Percentiles rank a stretch among this genome's conserved stretches.
phyloP scores from a whole-genome alignment of 2,329 filamentous ascomycete species.

The Colletotrichum sp. region DNA sequence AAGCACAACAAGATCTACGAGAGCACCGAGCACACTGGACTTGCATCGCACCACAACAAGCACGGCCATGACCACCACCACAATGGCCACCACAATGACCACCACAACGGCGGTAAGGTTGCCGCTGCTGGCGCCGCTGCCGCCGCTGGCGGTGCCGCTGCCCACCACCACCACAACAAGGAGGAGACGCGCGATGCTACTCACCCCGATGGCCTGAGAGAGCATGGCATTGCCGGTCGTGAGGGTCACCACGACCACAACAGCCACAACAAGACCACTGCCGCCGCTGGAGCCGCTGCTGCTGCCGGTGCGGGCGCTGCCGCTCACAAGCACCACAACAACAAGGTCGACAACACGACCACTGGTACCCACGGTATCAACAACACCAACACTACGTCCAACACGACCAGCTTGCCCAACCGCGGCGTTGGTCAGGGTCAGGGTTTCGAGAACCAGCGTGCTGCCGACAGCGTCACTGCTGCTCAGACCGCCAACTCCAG shows the following conservation, averaged over 20 bases:
- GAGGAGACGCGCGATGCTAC: not conserved
- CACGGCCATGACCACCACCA: not conserved
- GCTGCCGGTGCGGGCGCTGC: not conserved
- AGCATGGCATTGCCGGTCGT: not conserved
- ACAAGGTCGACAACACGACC: not conserved
- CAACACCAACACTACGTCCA: not conserved
- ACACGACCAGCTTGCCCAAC: not conserved
- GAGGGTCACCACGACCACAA: not conserved
- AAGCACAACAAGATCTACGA: constrained; percentile 35
- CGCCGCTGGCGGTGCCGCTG: not conserved
- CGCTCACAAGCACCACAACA: not conserved
- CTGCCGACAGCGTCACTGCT: not conserved
- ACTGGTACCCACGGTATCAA: not conserved
- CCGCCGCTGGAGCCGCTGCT: not conserved
- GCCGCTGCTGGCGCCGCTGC: not conserved
- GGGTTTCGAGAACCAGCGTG: not conserved
- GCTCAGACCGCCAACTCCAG: not conserved
- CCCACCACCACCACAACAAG: not conserved
- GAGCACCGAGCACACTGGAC: not conserved
- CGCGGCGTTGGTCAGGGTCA: not conserved
- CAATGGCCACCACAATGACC: not conserved
- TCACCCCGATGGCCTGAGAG: not conserved
- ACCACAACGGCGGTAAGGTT: not conserved
- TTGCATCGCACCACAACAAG: not conserved
- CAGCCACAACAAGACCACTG: not conserved